These are phyloP conservation scores for Baudoinia panamericana DNA, from an alignment of 495 filamentous ascomycete species.

Conservation along the genomic window DNA sequence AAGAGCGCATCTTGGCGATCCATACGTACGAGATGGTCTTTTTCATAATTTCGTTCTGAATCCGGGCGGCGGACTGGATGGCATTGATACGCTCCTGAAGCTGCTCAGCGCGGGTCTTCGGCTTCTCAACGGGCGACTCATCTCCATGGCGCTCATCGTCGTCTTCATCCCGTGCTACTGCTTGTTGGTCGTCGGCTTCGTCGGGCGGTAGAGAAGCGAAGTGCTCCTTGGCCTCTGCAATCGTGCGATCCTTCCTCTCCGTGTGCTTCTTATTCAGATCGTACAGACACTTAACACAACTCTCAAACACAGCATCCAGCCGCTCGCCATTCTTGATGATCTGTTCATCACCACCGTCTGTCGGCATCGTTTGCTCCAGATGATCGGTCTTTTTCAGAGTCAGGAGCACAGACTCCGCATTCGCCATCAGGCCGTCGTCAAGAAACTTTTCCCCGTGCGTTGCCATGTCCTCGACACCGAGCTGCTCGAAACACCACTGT, in stretches of 20 bases:
- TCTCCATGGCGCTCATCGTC: conserved; percentile 43
- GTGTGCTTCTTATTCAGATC: conserved; percentile 60
- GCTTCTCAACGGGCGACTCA: conserved; percentile 42
- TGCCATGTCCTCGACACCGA: conserved; percentile 39
- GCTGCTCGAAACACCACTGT: conserved; percentile 79
- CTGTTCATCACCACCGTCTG: conserved; percentile 4
- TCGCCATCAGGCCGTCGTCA: conserved; percentile 66
- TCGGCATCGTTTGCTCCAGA: conserved; percentile 39
- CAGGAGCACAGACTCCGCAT: conserved; percentile 83
- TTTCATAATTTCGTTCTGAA: conserved; percentile 58
- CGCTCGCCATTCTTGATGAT: conserved; percentile 43
- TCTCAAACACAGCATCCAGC: conserved; percentile 71
- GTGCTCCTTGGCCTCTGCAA: conserved; percentile 57
- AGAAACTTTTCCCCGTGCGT: conserved; percentile 57
- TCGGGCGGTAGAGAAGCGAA: conserved; percentile 27
- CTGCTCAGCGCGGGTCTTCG: conserved; percentile 22
- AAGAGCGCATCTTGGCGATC: conserved; percentile 86
- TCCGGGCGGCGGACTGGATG: conserved; percentile 54
- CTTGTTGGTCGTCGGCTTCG: neutral
- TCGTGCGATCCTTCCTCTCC: conserved; percentile 53
- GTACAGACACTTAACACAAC: conserved; percentile 72
- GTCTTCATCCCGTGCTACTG: conserved; percentile 40
- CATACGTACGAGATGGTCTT: conserved; percentile 78
- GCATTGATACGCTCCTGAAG: conserved; percentile 46
- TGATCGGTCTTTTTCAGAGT: conserved; percentile 81